Percentiles rank a stretch among this genome's conserved stretches.
Evolutionary conservation across 345 rosid genomes (phyloP).

Genomic region (Rhizophora apiculata): DNA sequence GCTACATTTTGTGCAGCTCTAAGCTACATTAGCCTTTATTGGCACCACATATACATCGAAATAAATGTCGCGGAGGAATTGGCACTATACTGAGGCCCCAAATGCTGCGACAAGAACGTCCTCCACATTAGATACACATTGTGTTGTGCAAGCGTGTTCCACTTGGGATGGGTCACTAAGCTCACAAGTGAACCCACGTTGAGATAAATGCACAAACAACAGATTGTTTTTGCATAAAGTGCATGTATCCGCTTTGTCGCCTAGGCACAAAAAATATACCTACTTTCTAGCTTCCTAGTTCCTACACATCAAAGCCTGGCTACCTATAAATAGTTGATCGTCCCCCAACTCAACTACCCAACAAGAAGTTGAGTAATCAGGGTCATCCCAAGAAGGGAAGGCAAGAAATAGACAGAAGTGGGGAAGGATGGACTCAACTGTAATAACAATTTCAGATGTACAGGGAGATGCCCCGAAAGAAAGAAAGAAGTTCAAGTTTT

Average conservation of each 20-base stretch:
- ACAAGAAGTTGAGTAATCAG: background rate
- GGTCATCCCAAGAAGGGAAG: background rate
- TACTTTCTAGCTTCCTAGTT: background rate
- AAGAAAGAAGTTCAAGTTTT: conserved; percentile 13
- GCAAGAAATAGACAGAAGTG: background rate
- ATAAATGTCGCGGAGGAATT: too few species aligned
- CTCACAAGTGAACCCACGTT: background rate
- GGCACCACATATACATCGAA: too few species aligned
- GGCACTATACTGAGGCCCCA: too few species aligned
- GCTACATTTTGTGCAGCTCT: too few species aligned
- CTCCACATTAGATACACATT: conserved; percentile 17
- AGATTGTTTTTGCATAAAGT: background rate
- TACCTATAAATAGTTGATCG: conserved; percentile 18
- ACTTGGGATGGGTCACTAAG: conserved; percentile 34
- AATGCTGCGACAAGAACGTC: conserved; percentile 25
- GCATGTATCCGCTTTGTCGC: conserved; percentile 23
- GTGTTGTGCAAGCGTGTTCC: conserved; percentile 48
- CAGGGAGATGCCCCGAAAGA: conserved; percentile 8
- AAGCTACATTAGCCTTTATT: too few species aligned
- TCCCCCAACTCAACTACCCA: conserved; percentile 7
- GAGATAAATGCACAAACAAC: conserved; percentile 5
- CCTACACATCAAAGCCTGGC: background rate
- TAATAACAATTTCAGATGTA: conserved; percentile 34
- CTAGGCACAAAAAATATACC: background rate
- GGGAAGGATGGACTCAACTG: conserved; percentile 35